Base-by-base conservation (phyloP, 352 stramenopile species). In the Phytophthora colocasiae region DNA sequence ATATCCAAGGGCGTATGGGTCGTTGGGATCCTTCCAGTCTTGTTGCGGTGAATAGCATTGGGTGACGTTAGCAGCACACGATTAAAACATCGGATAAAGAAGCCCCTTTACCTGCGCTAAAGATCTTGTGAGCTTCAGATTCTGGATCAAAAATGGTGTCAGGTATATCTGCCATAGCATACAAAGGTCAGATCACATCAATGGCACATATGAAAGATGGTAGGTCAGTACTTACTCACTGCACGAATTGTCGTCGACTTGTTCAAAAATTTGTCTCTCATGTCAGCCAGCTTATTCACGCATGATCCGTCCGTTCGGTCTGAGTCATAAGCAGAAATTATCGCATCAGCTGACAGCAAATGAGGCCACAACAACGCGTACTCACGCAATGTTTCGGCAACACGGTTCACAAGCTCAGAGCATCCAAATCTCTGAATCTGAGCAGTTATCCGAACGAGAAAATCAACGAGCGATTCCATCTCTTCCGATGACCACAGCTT, bases 71-170 rank as follows among this genome's bases (percentile, higher is more conserved):
- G 31, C 9, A 36, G 31, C 31, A 36, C 22, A 36, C 8, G 12
- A 36, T 36, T 8, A 14, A 36, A 14, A 36, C 31, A 36, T 36
- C 52, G 10, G 14, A 17, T 38, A 3, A 41, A 24, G 41, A 32
- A 44, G n/a, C 8, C 31, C 9, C 31, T 32, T 54, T 49, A 92
- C 85, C 73, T 52, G 85, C 68, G 12, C 63, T 83, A 49, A 93
- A 93, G 41, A 92, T 84, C 54, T 90, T 91, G 73, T 91, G 62
- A 14, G 80, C 80, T 38, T 80, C 66, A 2, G 85, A 91, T 0
- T 45, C 58, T n/a, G 68, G 39, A 44, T 93, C 78, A 57, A 78
- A 90, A 43, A 93, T 67, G 10, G 69, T 63, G 29, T 75, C 71
- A 4, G 85, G 85, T 4, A 93, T 65, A 63, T 82, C 85, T 93